Conservation (phyloP, 1,139 yeast genomes). For the Scheffersomyces cryptocercus region DNA sequence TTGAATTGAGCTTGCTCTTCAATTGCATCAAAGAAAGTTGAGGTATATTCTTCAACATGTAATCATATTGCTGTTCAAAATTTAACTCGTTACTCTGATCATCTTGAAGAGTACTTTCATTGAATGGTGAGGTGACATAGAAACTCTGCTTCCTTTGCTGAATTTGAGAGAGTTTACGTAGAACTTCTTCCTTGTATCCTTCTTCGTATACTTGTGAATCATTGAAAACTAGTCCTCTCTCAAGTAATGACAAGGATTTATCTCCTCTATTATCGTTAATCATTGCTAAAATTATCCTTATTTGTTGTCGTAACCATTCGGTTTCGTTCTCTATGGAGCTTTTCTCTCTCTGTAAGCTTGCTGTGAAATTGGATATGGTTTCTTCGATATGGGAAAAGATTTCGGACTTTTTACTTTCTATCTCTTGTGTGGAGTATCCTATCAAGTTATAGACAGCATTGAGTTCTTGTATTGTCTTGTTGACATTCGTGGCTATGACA, state of each 20-base stretch:
- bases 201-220: conserved; percentile 26
- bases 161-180: conserved; percentile 18
- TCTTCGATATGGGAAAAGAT: conserved; percentile 43
- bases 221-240: conserved; percentile 35
- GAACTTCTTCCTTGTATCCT: conserved; percentile 36
- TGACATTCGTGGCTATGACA: conserved; percentile 19
- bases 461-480: conserved; percentile 35
- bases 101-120: conserved; percentile 12
- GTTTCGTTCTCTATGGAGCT: conserved; percentile 43
- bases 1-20: conserved; percentile 33
- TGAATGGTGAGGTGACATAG: conserved; percentile 31
- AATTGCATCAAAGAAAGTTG: conserved; percentile 32
- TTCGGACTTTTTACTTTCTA: conserved; percentile 35
- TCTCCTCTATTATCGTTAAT: conserved; percentile 39
- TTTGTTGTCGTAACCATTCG: conserved; percentile 50
- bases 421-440: conserved; percentile 40
- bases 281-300: conserved; percentile 42
- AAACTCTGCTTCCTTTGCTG: conserved; percentile 21
- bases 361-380: conserved; percentile 37
- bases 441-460: conserved; percentile 35
- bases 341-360: conserved; percentile 37
- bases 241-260: conserved; percentile 20
- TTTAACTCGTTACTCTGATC: conserved; percentile 17
- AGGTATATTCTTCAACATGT: conserved; percentile 29
- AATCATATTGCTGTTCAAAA: conserved; percentile 28